Conservation (phyloP, 441 rosid species). For the Pelargonium citronellum region DNA sequence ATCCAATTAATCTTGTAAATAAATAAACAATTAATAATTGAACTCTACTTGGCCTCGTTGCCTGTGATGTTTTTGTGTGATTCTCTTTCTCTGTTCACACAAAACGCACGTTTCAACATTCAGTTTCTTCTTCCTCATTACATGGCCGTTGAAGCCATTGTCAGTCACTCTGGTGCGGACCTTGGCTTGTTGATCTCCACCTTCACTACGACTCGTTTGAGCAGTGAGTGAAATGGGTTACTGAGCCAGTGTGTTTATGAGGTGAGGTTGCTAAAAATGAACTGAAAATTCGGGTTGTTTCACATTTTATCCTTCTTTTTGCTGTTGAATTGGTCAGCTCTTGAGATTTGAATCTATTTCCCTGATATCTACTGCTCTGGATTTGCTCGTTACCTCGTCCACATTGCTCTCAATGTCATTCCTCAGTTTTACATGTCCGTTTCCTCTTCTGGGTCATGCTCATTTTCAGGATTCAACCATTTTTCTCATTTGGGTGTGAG, state of each 20-base stretch:
- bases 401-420: constrained; percentile 6
- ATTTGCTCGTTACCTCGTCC: neutral
- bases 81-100: neutral
- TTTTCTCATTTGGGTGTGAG: constrained; percentile 19
- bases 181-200: neutral
- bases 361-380: neutral
- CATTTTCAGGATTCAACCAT: constrained; percentile 8
- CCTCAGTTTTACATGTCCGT: constrained; percentile 19
- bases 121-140: neutral
- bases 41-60: neutral
- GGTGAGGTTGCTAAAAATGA: constrained; percentile 21
- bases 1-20: neutral
- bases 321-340: neutral
- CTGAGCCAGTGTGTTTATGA: constrained; percentile 9
- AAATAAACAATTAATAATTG: neutral
- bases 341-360: constrained; percentile 13
- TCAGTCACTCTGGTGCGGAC: neutral
- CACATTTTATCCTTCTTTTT: constrained; percentile 8
- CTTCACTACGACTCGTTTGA: neutral
- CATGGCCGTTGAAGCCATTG: neutral
- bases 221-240: constrained; percentile 8
- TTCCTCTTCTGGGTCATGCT: constrained; percentile 20
- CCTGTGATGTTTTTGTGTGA: constrained; percentile 3
- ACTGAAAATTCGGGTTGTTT: constrained; percentile 11
- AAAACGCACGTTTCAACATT: neutral